Evolutionary conservation across 495 filamentous ascomycete species (phyloP).

Genomic region (Penicillium coprophilum): DNA sequence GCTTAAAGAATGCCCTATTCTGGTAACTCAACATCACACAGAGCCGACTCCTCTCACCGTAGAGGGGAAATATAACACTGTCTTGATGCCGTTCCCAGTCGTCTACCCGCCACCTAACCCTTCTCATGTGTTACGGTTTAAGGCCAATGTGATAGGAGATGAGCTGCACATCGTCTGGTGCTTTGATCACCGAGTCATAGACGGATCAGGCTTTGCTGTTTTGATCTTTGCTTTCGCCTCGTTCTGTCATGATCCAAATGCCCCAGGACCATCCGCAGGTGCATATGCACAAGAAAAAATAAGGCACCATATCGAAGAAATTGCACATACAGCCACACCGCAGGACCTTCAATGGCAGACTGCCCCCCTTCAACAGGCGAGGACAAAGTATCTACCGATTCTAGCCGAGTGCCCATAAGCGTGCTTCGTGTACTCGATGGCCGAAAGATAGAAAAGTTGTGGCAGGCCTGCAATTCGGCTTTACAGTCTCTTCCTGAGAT

Average conservation of each 20-base stretch:
- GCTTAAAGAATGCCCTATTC: neutral
- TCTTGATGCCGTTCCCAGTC: neutral
- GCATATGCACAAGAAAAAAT: neutral
- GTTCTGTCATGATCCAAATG: neutral
- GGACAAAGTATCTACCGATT: neutral
- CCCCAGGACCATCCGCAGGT: neutral
- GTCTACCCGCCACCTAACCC: neutral
- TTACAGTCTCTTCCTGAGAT: neutral
- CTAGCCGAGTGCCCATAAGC: neutral
- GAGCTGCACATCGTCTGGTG: neutral
- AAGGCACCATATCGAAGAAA: neutral
- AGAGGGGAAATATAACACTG: neutral
- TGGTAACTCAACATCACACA: neutral
- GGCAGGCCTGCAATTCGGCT: neutral
- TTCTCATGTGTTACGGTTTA: slow-evolving; percentile 1
- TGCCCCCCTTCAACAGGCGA: neutral
- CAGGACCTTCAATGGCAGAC: neutral
- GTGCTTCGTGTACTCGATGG: neutral
- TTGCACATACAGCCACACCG: neutral
- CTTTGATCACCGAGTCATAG: slow-evolving; percentile 1
- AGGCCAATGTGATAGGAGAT: neutral
- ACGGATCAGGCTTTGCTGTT: neutral
- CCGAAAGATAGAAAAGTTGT: neutral
- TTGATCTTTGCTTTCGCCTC: neutral
- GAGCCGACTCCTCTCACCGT: neutral